A percentile compares a stretch with the other conserved stretches of the same genome.
These are phyloP conservation scores for Isatis tinctoria DNA, from an alignment of 345 rosid species.

Conservation along the genomic window DNA sequence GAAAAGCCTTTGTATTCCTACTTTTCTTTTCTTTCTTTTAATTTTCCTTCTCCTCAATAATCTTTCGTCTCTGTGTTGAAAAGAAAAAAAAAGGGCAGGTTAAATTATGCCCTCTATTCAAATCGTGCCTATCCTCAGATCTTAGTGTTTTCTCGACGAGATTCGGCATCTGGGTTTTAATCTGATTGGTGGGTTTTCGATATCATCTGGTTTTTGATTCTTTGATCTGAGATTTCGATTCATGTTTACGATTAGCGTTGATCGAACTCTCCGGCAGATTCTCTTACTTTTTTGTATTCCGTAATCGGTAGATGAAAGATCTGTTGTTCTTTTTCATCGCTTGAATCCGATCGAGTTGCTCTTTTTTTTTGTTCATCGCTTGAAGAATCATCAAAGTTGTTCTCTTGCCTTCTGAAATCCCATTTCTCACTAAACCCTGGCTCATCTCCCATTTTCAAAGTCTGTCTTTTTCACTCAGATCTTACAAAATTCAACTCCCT, in stretches of 20 bases:
- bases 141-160: constrained; percentile 49
- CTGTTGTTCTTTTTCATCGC: constrained; percentile 47
- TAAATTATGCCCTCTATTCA: constrained; percentile 54
- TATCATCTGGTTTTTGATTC: constrained; percentile 40
- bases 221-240: constrained; percentile 40
- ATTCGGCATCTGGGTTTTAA: constrained; percentile 66
- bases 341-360: constrained; percentile 34
- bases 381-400: constrained; percentile 29
- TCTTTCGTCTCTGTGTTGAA: background rate
- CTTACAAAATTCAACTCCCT: background rate
- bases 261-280: constrained; percentile 32
- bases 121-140: constrained; percentile 66
- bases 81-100: constrained; percentile 49
- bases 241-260: background rate
- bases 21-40: background rate
- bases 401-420: constrained; percentile 34
- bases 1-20: constrained; percentile 17
- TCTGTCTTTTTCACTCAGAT: background rate
- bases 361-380: constrained; percentile 13
- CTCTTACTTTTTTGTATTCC: constrained; percentile 29
- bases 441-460: constrained; percentile 24
- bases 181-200: constrained; percentile 61
- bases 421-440: constrained; percentile 24
- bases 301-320: constrained; percentile 48
- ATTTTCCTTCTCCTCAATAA: background rate